Evolutionary conservation across 805 yeast species (phyloP).

Genomic region (Saccharomycopsis schoenii): DNA sequence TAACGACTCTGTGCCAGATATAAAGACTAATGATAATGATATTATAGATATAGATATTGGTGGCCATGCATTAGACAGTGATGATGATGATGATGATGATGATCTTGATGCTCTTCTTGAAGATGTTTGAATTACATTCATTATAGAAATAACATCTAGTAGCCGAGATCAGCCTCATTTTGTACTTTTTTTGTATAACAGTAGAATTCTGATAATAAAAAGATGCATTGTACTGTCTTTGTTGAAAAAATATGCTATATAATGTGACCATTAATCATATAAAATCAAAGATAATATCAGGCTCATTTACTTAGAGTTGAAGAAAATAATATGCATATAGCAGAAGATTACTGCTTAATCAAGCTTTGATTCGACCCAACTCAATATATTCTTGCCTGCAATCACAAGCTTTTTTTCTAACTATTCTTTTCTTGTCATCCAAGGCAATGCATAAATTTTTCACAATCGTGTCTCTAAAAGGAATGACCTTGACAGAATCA

Average conservation of each 20-base stretch:
- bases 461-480: slow-evolving; percentile 43
- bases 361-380: slow-evolving; percentile 10
- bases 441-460: slow-evolving; percentile 39
- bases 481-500: slow-evolving; percentile 34
- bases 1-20: not conserved
- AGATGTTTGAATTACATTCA: slow-evolving; percentile 3
- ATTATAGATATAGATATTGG: slow-evolving; percentile 1
- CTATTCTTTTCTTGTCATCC: slow-evolving; percentile 65
- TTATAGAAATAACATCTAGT: not conserved
- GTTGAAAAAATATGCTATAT: no score
- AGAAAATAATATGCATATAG: not conserved
- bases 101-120: slow-evolving; percentile 12
- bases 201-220: no score
- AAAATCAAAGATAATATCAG: no score
- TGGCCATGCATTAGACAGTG: not conserved
- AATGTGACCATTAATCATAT: no score
- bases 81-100: slow-evolving; percentile 5
- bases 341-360: not conserved
- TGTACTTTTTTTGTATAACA: not conserved
- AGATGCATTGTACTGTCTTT: no score
- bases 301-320: no score
- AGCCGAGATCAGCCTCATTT: no score
- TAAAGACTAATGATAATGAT: not conserved
- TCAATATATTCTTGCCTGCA: slow-evolving; percentile 73
- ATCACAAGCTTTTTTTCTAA: slow-evolving; percentile 69